Percentiles rank a stretch among this genome's conserved stretches.
phyloP scores from a whole-genome alignment of 23 red algal genomes.

The Cyanidium caldarium region DNA sequence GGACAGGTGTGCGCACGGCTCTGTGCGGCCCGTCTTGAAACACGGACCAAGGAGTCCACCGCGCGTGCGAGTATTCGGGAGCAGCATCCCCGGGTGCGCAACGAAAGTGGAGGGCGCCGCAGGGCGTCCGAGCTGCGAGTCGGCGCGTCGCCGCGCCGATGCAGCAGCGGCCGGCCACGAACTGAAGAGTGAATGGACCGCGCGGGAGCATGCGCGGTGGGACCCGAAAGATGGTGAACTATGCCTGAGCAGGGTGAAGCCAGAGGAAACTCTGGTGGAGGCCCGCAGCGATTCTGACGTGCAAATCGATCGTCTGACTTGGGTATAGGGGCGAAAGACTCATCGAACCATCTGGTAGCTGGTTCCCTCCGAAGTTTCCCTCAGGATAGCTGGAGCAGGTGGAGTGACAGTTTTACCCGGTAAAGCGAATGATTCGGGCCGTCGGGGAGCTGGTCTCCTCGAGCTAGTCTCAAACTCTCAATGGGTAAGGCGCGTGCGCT shows the following conservation, averaged over 20 bases:
- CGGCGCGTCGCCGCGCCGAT: not conserved
- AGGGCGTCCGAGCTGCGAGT: not conserved
- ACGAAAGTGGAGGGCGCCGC: constrained; percentile 6
- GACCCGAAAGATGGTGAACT: constrained; percentile 81
- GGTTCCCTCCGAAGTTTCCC: constrained; percentile 78
- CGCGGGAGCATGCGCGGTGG: constrained; percentile 27
- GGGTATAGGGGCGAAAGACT: constrained; percentile 93
- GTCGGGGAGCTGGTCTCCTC: constrained; percentile 39
- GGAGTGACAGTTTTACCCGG: constrained; percentile 32
- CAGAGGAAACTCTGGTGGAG: constrained; percentile 26
- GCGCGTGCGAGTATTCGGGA: constrained; percentile 54
- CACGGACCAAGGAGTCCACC: constrained; percentile 98
- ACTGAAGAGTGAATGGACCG: not conserved
- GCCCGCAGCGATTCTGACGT: constrained; percentile 80
- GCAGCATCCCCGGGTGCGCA: constrained; percentile 4
- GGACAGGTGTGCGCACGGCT: not conserved
- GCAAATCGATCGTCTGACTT: constrained; percentile 89
- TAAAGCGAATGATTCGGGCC: constrained; percentile 74
- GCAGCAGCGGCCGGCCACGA: constrained; percentile 10
- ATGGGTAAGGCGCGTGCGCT: constrained; percentile 48
- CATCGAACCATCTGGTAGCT: constrained; percentile 89
- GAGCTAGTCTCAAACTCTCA: constrained; percentile 80
- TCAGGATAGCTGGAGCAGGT: constrained; percentile 58
- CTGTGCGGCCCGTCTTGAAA: constrained; percentile 73
- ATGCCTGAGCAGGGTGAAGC: constrained; percentile 73